Evolutionary conservation across 2,329 filamentous ascomycete species (phyloP).

Genomic region (Biscogniauxia marginata): DNA sequence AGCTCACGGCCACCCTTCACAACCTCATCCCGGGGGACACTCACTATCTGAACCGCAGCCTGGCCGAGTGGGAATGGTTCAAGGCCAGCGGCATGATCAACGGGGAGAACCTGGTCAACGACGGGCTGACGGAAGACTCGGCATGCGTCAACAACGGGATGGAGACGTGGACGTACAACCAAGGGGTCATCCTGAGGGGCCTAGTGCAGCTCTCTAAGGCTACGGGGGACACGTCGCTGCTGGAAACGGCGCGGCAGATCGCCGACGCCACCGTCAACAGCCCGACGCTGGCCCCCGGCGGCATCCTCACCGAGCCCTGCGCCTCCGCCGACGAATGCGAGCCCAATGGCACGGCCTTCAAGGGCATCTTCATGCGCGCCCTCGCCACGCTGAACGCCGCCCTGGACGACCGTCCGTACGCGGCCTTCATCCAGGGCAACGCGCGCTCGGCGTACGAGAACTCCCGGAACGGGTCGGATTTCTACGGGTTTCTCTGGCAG

Average conservation of each 20-base stretch:
- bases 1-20: conserved; percentile 43
- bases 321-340: conserved; percentile 33
- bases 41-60: conserved; percentile 39
- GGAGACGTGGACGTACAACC: conserved; percentile 48
- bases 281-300: conserved; percentile 33
- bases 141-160: conserved; percentile 31
- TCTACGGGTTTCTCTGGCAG: conserved; percentile 53
- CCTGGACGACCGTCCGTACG: conserved; percentile 43
- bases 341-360: conserved; percentile 52
- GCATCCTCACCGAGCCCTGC: conserved; percentile 43
- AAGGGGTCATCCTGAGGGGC: conserved; percentile 60
- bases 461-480: conserved; percentile 35
- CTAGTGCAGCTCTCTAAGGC: conserved; percentile 52
- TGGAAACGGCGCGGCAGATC: conserved; percentile 24
- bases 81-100: conserved; percentile 41
- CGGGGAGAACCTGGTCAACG: conserved; percentile 38
- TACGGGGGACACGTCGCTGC: conserved; percentile 23
- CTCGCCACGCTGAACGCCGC: conserved; percentile 49
- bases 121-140: conserved; percentile 38
- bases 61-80: conserved; percentile 45
- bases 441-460: conserved; percentile 54
- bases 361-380: conserved; percentile 60
- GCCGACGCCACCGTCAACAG: conserved; percentile 35
- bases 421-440: conserved; percentile 46
- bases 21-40: conserved; percentile 37